Conservation (phyloP, 495 filamentous ascomycete genomes). For the Penicilliopsis zonata region DNA sequence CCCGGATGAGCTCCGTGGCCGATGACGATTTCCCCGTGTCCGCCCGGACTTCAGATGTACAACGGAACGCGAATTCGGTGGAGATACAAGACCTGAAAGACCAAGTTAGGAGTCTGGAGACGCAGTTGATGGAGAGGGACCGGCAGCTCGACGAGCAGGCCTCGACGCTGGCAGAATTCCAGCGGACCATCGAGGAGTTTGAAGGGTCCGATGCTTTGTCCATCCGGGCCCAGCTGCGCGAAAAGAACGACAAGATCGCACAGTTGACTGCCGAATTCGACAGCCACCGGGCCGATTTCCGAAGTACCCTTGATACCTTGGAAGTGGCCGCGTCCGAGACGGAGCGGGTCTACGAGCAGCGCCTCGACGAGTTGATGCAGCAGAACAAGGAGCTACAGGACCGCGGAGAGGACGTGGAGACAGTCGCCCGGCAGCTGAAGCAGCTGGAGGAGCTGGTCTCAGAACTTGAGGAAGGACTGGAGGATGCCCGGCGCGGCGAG, state of each 20-base stretch:
- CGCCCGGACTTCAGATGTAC: conserved; percentile 31
- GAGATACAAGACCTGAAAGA: conserved; percentile 42
- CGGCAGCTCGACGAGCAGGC: conserved; percentile 80
- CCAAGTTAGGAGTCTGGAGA: conserved; percentile 50
- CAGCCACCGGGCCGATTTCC: conserved; percentile 86
- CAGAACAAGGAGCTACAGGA: conserved; percentile 75
- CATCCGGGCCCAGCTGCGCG: conserved; percentile 69
- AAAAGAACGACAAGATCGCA: conserved; percentile 94
- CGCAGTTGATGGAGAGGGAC: conserved; percentile 73
- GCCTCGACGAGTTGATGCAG: conserved; percentile 77
- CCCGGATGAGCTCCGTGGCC: conserved; percentile 26
- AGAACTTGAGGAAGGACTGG: conserved; percentile 91
- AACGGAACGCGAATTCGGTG: conserved; percentile 26
- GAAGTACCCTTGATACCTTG: conserved; percentile 90
- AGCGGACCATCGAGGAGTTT: conserved; percentile 39
- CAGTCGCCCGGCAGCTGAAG: conserved; percentile 80
- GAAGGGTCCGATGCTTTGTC: conserved; percentile 69
- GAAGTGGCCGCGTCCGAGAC: conserved; percentile 96
- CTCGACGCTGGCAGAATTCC: conserved; percentile 54
- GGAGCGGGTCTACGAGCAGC: conserved; percentile 92
- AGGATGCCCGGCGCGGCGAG: conserved; percentile 92
- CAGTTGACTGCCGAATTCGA: conserved; percentile 93
- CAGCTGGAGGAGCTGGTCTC: conserved; percentile 92
- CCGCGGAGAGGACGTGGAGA: conserved; percentile 77
- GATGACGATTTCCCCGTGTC: conserved; percentile 24